Percentiles rank a stretch among this genome's conserved stretches.
Conservation (phyloP, 768 basidiomycete genomes). For the Wakefieldia striispora region DNA sequence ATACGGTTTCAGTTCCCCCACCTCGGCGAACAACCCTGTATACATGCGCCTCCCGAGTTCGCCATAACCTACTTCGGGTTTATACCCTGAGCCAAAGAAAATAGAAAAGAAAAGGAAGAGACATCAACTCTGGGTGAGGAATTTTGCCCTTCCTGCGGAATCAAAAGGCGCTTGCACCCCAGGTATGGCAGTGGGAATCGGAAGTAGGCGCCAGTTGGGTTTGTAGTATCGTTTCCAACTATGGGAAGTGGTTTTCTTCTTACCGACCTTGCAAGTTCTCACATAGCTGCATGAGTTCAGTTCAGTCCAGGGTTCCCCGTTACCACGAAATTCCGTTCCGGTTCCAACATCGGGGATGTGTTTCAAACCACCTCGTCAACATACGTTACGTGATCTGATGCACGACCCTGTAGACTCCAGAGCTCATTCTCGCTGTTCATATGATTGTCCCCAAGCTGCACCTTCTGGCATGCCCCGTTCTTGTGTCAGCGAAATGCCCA, state of each 20-base stretch:
- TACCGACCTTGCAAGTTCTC: conserved; percentile 14
- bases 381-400: conserved; percentile 22
- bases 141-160: conserved; percentile 26
- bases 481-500: conserved; percentile 6
- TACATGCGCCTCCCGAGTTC: conserved; percentile 37
- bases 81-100: conserved; percentile 23
- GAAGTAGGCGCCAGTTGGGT: conserved; percentile 16
- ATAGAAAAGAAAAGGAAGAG: conserved; percentile 22
- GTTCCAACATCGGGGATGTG: conserved; percentile 1
- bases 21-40: conserved; percentile 30
- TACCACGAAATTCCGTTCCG: not conserved
- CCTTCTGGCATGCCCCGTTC: conserved; percentile 20
- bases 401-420: conserved; percentile 24
- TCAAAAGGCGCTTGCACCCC: conserved; percentile 28
- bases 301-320: conserved; percentile 8
- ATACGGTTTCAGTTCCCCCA: conserved; percentile 17
- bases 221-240: conserved; percentile 27
- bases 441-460: conserved; percentile 14
- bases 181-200: conserved; percentile 23
- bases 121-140: conserved; percentile 22
- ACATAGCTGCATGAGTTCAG: conserved; percentile 16
- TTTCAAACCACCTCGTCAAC: conserved; percentile 11
- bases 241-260: conserved; percentile 19
- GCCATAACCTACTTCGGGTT: conserved; percentile 7
- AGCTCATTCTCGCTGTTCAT: conserved; percentile 31